Evolutionary conservation across 129 eudicot species (phyloP).

Genomic region (Chrysanthemum lavandulifolium): DNA sequence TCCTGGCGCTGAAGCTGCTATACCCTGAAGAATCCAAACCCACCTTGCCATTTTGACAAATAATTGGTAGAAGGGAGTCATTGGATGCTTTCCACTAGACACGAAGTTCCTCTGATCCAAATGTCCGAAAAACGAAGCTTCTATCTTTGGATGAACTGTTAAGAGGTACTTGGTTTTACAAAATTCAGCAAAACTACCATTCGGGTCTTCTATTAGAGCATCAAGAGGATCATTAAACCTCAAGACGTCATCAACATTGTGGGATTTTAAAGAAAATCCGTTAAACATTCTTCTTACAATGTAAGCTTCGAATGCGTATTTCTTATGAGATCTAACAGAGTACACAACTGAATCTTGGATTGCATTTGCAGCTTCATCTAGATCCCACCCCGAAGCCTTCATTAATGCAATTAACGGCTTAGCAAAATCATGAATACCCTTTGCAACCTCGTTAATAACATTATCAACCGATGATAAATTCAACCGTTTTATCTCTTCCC

Average conservation of each 20-base stretch:
- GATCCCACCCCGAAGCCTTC: conserved; percentile 76
- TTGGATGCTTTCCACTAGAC: conserved; percentile 56
- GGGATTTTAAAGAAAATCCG: conserved; percentile 34
- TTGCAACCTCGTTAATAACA: conserved; percentile 44
- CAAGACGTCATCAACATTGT: conserved; percentile 35
- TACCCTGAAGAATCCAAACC: conserved; percentile 63
- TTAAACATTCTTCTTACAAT: conserved; percentile 58
- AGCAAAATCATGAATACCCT: conserved; percentile 68
- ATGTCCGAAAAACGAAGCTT: conserved; percentile 61
- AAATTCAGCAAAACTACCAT: conserved; percentile 56
- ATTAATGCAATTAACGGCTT: conserved; percentile 70
- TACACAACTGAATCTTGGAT: conserved; percentile 58
- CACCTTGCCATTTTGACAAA: conserved; percentile 70
- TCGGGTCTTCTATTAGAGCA: conserved; percentile 52
- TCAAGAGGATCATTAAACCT: conserved; percentile 51
- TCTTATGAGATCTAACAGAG: conserved; percentile 64
- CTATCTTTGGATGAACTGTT: conserved; percentile 62
- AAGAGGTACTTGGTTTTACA: conserved; percentile 52
- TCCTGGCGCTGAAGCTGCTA: conserved; percentile 39
- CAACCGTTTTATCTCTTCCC: conserved; percentile 25
- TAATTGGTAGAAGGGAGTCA: conserved; percentile 65
- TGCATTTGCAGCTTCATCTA: conserved; percentile 58
- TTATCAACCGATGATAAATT: conserved; percentile 36
- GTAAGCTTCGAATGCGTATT: conserved; percentile 75
- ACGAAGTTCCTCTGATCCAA: conserved; percentile 66